A percentile compares a stretch with the other conserved stretches of the same genome.
phyloP scores from a whole-genome alignment of 2,329 filamentous ascomycete genomes.

The Fusarium phyllophilum region DNA sequence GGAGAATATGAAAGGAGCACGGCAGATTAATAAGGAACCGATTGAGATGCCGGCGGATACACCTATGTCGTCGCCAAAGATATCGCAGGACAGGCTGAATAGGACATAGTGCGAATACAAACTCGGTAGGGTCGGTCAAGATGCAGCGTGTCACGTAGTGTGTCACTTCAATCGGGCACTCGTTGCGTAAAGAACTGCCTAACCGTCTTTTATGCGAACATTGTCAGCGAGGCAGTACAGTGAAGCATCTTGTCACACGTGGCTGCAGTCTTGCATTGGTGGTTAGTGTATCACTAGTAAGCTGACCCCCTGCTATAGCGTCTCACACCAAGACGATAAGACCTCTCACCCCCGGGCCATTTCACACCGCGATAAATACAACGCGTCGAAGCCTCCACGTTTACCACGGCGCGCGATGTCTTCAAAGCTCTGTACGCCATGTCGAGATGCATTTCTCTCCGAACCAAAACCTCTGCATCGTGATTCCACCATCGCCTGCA shows the following conservation, averaged over 20 bases:
- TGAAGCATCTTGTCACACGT: neutral
- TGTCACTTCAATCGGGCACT: accelerated
- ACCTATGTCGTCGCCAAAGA: neutral
- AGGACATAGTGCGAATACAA: neutral
- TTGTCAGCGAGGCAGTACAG: neutral
- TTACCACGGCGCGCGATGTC: neutral
- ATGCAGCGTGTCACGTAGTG: accelerated
- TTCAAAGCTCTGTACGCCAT: neutral
- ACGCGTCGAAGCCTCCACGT: neutral
- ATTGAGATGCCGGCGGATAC: constrained; percentile 1
- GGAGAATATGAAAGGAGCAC: neutral
- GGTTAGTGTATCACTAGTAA: neutral
- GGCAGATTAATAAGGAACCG: constrained; percentile 1
- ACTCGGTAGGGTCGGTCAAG: neutral
- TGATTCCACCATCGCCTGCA: neutral
- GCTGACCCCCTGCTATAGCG: neutral
- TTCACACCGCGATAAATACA: neutral
- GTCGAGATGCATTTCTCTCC: neutral
- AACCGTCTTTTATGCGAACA: neutral
- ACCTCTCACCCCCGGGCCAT: neutral
- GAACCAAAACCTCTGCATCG: neutral
- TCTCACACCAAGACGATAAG: neutral
- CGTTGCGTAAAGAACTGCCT: accelerated
- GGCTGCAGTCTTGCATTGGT: neutral
- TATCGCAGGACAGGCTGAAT: neutral